Base-by-base conservation (phyloP, 345 rosid species). In the Schrenkiella parvula region DNA sequence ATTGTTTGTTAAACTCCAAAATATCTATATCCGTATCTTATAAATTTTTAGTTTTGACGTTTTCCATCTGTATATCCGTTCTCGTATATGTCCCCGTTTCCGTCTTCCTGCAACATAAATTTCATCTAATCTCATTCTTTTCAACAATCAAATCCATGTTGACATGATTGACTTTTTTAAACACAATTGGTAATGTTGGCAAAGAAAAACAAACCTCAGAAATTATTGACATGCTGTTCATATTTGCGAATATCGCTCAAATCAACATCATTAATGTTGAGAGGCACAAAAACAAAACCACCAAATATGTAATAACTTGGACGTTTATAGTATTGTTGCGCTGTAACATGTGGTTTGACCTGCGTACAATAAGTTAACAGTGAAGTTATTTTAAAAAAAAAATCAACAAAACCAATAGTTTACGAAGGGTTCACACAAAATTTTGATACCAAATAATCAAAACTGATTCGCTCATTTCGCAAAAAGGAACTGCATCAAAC, bases 221-320 rank as follows among this genome's bases (percentile, higher is more conserved):
- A 17, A 52, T 52, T 6, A 26, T 4, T 4, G 35, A 52, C 56
- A 12, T 51, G 17, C 17, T 51, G 17, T 47, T 47, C 53, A 47
- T 1, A 21, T 47, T 47, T 21, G 14, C 1, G 1, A 17, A 17
- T 17, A 17, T 44, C 23, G 23, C 12, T 17, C 9, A 32, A 32
- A 32, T 32, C 35, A 32, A 1, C 9, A 32, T 32, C 0, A 32
- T 41, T 17, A n/a, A n/a, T n/a, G n/a, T n/a, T 28, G 29, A 28
- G 29, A 18, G 56, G 18, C 17, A 28, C 35, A 52, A 52, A 52
- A 26, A 52, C 58, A 91, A 51, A 51, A 25, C 32, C 32, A 25
- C 56, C 56, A 18, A 51, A 23, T 23, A 51, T 51, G 32, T 51
- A 51, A 51, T 51, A 51, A 51, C 56, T 51, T 23, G 18, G 56